These are phyloP conservation scores for Penicillium paneum DNA, from an alignment of 2,329 filamentous ascomycete genomes.

Conservation along the genomic window DNA sequence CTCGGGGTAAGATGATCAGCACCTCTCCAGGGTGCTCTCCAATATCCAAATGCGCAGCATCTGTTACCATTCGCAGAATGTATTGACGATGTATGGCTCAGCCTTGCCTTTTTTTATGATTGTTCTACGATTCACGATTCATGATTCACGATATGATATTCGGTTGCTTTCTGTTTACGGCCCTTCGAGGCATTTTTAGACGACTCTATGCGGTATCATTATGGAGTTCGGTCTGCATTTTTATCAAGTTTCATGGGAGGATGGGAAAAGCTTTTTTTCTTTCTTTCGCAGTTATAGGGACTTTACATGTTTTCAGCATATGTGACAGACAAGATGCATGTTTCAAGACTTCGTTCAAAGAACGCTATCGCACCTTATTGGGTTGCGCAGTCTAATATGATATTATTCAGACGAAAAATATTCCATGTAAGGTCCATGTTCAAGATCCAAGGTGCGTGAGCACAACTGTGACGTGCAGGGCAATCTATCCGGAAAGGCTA, in stretches of 20 bases:
- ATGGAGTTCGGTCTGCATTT: conserved; percentile 8
- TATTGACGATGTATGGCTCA: conserved; percentile 17
- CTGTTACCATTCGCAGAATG: conserved; percentile 18
- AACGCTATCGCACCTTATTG: background rate
- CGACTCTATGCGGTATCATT: conserved; percentile 12
- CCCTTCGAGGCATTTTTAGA: conserved; percentile 13
- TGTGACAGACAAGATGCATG: conserved; percentile 24
- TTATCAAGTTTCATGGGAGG: conserved; percentile 3
- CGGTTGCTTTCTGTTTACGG: conserved; percentile 16
- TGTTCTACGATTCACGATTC: conserved; percentile 6
- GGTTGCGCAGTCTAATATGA: conserved; percentile 13
- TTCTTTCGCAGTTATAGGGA: conserved; percentile 4
- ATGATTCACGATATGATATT: conserved; percentile 8
- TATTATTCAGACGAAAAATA: conserved; percentile 3
- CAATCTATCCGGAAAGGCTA: conserved; percentile 14
- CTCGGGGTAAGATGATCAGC: background rate
- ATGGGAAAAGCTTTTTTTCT: background rate
- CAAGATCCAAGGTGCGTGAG: background rate
- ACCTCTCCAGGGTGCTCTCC: background rate
- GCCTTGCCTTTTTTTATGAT: conserved; percentile 3
- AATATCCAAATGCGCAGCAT: conserved; percentile 8
- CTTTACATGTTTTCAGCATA: conserved; percentile 17
- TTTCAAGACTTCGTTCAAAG: conserved; percentile 14
- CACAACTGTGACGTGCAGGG: conserved; percentile 2
- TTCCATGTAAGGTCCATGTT: background rate